Percentiles rank a stretch among this genome's conserved stretches.
These are phyloP conservation scores for Pestalotiopsis sp. DNA, from an alignment of 2,329 filamentous ascomycete species.

Conservation along the genomic window DNA sequence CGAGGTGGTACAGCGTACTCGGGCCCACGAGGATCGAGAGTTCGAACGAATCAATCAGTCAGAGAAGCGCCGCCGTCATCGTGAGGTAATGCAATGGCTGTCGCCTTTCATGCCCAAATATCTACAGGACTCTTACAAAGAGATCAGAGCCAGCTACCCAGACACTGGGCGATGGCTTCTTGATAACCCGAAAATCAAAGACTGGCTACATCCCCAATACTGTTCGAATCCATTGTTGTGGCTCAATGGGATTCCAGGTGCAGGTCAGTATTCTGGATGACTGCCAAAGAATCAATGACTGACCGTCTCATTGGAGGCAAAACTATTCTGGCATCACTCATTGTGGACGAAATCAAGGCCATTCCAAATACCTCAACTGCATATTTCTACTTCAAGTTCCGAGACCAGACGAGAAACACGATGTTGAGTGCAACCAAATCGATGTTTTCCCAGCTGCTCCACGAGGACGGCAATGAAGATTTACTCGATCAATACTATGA, in stretches of 20 bases:
- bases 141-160: background rate
- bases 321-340: background rate
- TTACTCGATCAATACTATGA: no score
- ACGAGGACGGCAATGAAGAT: background rate
- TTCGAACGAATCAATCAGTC: background rate
- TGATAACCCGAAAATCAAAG: background rate
- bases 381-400: background rate
- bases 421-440: background rate
- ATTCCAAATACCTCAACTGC: background rate
- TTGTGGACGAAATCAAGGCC: background rate
- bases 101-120: background rate
- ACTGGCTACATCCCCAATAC: background rate
- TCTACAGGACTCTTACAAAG: background rate
- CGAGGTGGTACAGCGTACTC: background rate
- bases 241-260: background rate
- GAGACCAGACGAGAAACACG: background rate
- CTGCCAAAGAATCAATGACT: no score
- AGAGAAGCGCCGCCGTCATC: background rate
- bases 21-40: background rate
- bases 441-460: background rate
- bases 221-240: background rate
- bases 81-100: background rate
- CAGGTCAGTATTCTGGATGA: background rate
- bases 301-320: no score
- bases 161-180: background rate